These are phyloP conservation scores for Verticillium nonalfalfae DNA, from an alignment of 2,329 filamentous ascomycete genomes.

Conservation along the genomic window DNA sequence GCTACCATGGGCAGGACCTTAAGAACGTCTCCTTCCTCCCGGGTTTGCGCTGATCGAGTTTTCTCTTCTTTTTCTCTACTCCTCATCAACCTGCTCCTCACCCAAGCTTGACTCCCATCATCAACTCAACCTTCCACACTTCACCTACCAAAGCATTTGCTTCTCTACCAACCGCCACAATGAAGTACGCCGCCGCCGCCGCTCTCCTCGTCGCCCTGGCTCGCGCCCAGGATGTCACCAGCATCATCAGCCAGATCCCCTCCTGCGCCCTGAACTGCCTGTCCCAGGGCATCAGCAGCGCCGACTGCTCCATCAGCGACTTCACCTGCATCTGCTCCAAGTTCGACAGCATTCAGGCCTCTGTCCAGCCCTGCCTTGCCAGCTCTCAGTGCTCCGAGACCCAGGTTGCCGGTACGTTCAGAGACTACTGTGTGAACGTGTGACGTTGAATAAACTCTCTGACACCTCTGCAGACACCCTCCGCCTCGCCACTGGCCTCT, in stretches of 20 bases:
- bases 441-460: not conserved
- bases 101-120: not conserved
- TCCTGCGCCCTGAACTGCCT: constrained; percentile 31
- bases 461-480: constrained; percentile 1
- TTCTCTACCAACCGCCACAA: constrained; percentile 11
- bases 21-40: not conserved
- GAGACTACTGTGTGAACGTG: too few relatives aligned
- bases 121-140: not conserved
- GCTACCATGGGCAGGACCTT: not conserved
- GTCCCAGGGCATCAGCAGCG: constrained; percentile 17
- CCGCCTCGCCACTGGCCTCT: constrained; percentile 14
- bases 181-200: constrained; percentile 21
- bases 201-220: constrained; percentile 17
- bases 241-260: constrained; percentile 23
- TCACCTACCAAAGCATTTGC: not conserved
- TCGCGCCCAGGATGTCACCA: constrained; percentile 13
- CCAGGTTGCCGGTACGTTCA: constrained; percentile 23
- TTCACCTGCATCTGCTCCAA: constrained; percentile 30
- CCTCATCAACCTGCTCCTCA: not conserved
- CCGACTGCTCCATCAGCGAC: constrained; percentile 27
- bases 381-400: constrained; percentile 26
- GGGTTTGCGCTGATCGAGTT: not conserved
- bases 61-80: not conserved
- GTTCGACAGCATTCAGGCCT: constrained; percentile 23
- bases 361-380: constrained; percentile 27